phyloP scores from a whole-genome alignment of 495 filamentous ascomycete species.

The Penicillium desertorum region DNA sequence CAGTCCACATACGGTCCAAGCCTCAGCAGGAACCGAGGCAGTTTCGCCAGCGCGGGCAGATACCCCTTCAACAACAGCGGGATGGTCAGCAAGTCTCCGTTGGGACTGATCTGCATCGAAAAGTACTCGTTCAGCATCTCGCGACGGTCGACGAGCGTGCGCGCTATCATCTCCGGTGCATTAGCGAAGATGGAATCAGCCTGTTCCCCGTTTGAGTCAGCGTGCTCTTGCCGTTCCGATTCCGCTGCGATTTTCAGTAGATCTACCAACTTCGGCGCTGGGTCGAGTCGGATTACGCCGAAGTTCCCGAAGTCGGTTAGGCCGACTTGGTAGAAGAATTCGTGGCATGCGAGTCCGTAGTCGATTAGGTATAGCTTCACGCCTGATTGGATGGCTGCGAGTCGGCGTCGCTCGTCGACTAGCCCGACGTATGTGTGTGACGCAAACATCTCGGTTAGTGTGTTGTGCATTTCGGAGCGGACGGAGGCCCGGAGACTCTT shows the following conservation, averaged over 20 bases:
- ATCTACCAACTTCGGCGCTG: slow-evolving; percentile 67
- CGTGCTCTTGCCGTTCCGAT: slow-evolving; percentile 50
- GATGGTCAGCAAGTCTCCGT: slow-evolving; percentile 74
- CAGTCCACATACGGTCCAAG: slow-evolving; percentile 89
- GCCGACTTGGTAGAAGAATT: slow-evolving; percentile 96
- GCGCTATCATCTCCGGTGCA: slow-evolving; percentile 60
- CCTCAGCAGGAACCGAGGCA: slow-evolving; percentile 84
- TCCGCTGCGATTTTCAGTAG: slow-evolving; percentile 72
- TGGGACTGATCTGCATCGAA: slow-evolving; percentile 72
- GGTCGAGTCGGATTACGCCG: slow-evolving; percentile 76
- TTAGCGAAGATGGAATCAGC: slow-evolving; percentile 63
- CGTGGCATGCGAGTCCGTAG: slow-evolving; percentile 82
- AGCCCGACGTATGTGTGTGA: slow-evolving; percentile 92
- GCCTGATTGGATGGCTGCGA: slow-evolving; percentile 89
- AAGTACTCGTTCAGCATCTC: slow-evolving; percentile 96
- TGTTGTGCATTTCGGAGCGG: slow-evolving; percentile 82
- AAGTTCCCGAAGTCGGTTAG: slow-evolving; percentile 97
- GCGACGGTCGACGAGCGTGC: slow-evolving; percentile 66
- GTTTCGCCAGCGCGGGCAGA: slow-evolving; percentile 76
- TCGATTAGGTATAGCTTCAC: slow-evolving; percentile 93
- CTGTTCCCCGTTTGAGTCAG: slow-evolving; percentile 33
- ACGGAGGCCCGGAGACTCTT: slow-evolving; percentile 79
- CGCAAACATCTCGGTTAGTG: slow-evolving; percentile 84
- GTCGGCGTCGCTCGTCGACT: slow-evolving; percentile 80
- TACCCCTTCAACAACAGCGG: slow-evolving; percentile 90